phyloP scores from a whole-genome alignment of 768 basidiomycete species.

The Lentinula guzmanii region DNA sequence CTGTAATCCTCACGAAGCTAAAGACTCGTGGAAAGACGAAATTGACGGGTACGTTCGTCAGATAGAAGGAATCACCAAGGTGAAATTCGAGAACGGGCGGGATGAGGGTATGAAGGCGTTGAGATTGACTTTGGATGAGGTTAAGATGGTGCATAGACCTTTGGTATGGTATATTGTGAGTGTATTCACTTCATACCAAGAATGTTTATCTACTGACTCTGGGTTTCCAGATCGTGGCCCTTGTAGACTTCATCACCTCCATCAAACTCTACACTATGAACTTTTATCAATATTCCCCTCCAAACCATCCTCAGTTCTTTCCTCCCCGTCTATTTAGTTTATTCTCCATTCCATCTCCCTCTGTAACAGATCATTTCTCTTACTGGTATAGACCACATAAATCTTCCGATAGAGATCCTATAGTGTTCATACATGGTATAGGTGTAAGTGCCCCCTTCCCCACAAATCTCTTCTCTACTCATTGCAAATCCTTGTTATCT shows the following conservation, averaged over 20 bases:
- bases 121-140: constrained; percentile 51
- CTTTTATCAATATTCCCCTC: constrained; percentile 47
- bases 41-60: constrained; percentile 37
- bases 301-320: constrained; percentile 26
- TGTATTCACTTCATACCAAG: constrained; percentile 5
- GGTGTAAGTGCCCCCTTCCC: constrained; percentile 35
- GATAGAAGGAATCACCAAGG: constrained; percentile 35
- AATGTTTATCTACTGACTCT: neutral
- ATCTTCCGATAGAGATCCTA: constrained; percentile 34
- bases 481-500: neutral
- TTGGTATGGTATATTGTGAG: constrained; percentile 60
- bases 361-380: constrained; percentile 25
- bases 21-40: constrained; percentile 38
- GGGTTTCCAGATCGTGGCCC: constrained; percentile 39
- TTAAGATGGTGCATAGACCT: constrained; percentile 50
- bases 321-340: constrained; percentile 44
- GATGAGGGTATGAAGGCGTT: constrained; percentile 35
- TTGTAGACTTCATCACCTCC: constrained; percentile 42
- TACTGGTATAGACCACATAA: constrained; percentile 45
- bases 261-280: constrained; percentile 33
- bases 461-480: neutral
- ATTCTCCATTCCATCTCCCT: constrained; percentile 35
- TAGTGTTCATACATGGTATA: constrained; percentile 68
- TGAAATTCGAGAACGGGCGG: constrained; percentile 32
- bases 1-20: constrained; percentile 16